phyloP scores from a whole-genome alignment of 352 stramenopile species.

The Pythium insidiosum region DNA sequence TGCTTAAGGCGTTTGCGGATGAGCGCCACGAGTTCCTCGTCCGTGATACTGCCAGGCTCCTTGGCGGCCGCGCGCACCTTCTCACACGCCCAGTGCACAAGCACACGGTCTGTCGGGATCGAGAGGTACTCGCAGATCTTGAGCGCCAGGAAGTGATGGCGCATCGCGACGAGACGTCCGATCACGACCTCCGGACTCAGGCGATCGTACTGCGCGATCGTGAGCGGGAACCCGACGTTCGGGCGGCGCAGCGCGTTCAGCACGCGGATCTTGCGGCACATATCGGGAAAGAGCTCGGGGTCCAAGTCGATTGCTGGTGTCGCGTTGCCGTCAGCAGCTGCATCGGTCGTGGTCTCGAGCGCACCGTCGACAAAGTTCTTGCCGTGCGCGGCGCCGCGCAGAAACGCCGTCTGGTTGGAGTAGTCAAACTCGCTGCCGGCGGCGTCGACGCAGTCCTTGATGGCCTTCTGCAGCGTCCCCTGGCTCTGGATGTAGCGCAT shows the following conservation, averaged over 20 bases:
- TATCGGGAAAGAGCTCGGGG: slow-evolving; percentile 83
- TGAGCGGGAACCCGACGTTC: slow-evolving; percentile 75
- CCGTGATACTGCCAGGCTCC: slow-evolving; percentile 36
- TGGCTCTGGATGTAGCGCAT: slow-evolving; percentile 84
- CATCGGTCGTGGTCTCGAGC: slow-evolving; percentile 24
- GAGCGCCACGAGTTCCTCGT: slow-evolving; percentile 79
- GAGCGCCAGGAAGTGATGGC: slow-evolving; percentile 85
- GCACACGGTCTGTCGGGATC: slow-evolving; percentile 80
- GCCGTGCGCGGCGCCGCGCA: slow-evolving; percentile 69
- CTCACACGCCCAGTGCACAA: slow-evolving; percentile 88
- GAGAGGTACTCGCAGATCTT: slow-evolving; percentile 89
- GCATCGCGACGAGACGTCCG: slow-evolving; percentile 74
- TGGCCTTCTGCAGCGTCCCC: slow-evolving; percentile 72
- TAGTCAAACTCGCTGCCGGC: slow-evolving; percentile 85
- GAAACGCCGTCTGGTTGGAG: slow-evolving; percentile 59
- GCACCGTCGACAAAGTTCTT: slow-evolving; percentile 39
- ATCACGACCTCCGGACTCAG: slow-evolving; percentile 82
- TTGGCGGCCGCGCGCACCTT: too few species aligned
- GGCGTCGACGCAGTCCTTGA: slow-evolving; percentile 85
- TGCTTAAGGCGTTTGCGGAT: slow-evolving; percentile 82
- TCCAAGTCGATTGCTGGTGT: slow-evolving; percentile 34
- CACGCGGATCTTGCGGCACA: slow-evolving; percentile 83
- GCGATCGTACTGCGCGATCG: slow-evolving; percentile 72
- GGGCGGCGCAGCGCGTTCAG: slow-evolving; percentile 85
- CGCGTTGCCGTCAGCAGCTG: slow-evolving; percentile 2